Base-by-base conservation (phyloP, 441 rosid genomes). In the Gossypium schwendimanii region DNA sequence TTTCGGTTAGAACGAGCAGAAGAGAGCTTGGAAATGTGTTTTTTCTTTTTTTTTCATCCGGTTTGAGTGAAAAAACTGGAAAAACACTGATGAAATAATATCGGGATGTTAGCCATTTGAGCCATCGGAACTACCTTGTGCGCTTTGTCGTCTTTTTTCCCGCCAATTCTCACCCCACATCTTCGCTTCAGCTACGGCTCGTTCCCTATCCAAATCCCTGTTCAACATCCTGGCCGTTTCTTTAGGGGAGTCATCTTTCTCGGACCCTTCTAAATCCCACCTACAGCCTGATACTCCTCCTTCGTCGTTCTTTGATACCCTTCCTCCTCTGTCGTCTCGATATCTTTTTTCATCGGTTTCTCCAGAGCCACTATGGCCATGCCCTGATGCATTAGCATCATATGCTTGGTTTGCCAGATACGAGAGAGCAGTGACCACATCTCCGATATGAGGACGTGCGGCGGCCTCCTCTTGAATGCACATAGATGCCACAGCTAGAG, bases 141-240 rank as follows among this genome's bases (percentile, higher is more conserved):
- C 93, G 15, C 77, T 86, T 72, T 87, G 98, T 81, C 97, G 77
- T 67, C 94, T 84, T 81, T 94, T 89, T 76, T 90, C 97, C 68
- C 98, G 82, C 89, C 81, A 89, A 69, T 92, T 94, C 78, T 92
- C 98, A 3, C 98, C 99, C 99, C 99, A 95, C 94, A 86, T 89
- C 81, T 91, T 95, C 26, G 99, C 99, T 77, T 95, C 99, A 0
- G 98, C 99, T 69, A 95, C 97, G 12, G 97, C 97, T 23, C 92
- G 83, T 77, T 95, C 94, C 70, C 99, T 87, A 11, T 91, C 93
- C 63, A 87, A 81, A 75, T 88, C 97, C 72, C 92, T 61, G 81
- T 87, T 89, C 70, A 86, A 73, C 55, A 87, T 84, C 80, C 91
- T 85, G 1, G 80, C 87, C 2, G 89, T 88, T 83, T 90, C 98